Base-by-base conservation (phyloP, 2,329 filamentous ascomycete species). In the Helotiales sp. region DNA sequence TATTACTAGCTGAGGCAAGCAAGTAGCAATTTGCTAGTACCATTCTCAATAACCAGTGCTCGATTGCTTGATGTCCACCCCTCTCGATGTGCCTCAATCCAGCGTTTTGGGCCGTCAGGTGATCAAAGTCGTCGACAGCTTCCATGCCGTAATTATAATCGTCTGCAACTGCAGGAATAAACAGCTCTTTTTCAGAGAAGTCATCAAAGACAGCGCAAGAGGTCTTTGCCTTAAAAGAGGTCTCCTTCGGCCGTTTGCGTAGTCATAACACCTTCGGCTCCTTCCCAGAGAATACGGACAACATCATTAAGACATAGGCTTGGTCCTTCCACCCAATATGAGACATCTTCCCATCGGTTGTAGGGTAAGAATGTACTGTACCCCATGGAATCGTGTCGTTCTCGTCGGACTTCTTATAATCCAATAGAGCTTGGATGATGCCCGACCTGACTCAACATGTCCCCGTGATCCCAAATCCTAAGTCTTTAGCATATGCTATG, bases 241-340 rank as follows among this genome's bases (percentile, higher is more conserved):
- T 59, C 43, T 65, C 52, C 28, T 60, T 65, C 10, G 45, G 63
- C 30, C 63, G 49, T 43, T 65, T 65, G 47, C 57, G 30, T 26
- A 40, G 26, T 15, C n/a, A 28, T 30, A 28, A 43, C 4, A 55
- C 45, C 45, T 32, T 30, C n/a, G 15, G 17, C 2, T 26, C 54
- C 20, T 61, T 20, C 2, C 55, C 47, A 30, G 24, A 61, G 20
- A 65, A 49, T 22, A 61, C 3, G n/a, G 32, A 54, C 3, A 32
- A 61, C 32, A 61, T 61, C 47, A 65, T 65, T 24, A 65, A 55
- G 24, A 65, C 52, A 30, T 40, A 65, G 11, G 63, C 55, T 59
- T 64, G 37, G 40, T 64, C 63, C 37, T 64, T 64, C 45, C n/a
- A 65, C 13, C 20, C 45, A 10, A 61, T 45, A n/a, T 65, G 30